Conservation (phyloP, 2,329 filamentous ascomycete genomes). For the Cladosporium phlei region DNA sequence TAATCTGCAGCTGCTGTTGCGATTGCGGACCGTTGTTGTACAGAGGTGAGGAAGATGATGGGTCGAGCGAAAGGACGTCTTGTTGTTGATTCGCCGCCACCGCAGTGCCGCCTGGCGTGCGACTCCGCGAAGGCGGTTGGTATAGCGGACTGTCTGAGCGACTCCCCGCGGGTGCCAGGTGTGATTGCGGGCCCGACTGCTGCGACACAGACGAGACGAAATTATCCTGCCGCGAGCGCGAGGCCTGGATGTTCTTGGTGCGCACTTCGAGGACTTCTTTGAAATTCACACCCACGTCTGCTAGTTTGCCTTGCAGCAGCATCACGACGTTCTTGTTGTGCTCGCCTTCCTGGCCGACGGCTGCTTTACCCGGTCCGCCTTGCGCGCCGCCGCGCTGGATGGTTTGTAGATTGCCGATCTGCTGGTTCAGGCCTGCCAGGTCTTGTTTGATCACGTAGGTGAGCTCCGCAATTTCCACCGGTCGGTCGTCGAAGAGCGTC, state of each 20-base stretch:
- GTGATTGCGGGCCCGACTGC: slow-evolving; percentile 52
- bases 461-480: slow-evolving; percentile 93
- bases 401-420: slow-evolving; percentile 77
- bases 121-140: slow-evolving; percentile 14
- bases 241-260: slow-evolving; percentile 97
- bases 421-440: slow-evolving; percentile 75
- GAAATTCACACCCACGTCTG: slow-evolving; percentile 90
- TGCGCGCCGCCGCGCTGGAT: slow-evolving; percentile 48
- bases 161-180: slow-evolving; percentile 14
- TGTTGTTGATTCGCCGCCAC: slow-evolving; percentile 33
- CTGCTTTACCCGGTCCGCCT: slow-evolving; percentile 15
- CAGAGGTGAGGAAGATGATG: slow-evolving; percentile 45
- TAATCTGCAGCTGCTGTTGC: slow-evolving; percentile 76
- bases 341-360: slow-evolving; percentile 86
- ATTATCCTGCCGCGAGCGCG: slow-evolving; percentile 85
- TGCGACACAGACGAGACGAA: slow-evolving; percentile 88
- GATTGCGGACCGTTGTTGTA: slow-evolving; percentile 53
- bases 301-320: slow-evolving; percentile 83
- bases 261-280: slow-evolving; percentile 95
- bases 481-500: slow-evolving; percentile 93
- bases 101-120: slow-evolving; percentile 14
- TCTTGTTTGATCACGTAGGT: slow-evolving; percentile 99
- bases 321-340: slow-evolving; percentile 98
- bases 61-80: slow-evolving; percentile 80
- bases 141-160: slow-evolving; percentile 39